Conservation (phyloP, 257 asterid species). For the Ophiorrhiza pumila region DNA sequence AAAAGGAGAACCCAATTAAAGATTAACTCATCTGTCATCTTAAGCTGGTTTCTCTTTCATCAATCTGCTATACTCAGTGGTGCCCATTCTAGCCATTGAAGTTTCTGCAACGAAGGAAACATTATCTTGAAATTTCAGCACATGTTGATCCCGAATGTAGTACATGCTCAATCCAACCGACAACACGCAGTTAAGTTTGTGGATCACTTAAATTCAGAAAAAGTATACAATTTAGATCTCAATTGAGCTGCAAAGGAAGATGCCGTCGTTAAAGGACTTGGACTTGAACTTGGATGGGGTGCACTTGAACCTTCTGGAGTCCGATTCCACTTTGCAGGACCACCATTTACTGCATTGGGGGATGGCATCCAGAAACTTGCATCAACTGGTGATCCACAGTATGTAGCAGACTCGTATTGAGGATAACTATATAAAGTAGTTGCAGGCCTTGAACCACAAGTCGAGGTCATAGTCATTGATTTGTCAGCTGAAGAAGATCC, state of each 20-base stretch:
- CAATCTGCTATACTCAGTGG: background rate
- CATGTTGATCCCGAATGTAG: background rate
- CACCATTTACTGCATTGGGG: slow-evolving; percentile 27
- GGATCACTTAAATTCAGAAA: slow-evolving; percentile 35
- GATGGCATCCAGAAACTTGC: slow-evolving; percentile 27
- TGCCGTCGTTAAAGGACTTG: slow-evolving; percentile 21
- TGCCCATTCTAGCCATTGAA: background rate
- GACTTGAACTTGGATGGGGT: slow-evolving; percentile 16
- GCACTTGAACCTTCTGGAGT: slow-evolving; percentile 20
- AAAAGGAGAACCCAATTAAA: slow-evolving; percentile 14
- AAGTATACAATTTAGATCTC: slow-evolving; percentile 27
- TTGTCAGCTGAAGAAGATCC: slow-evolving; percentile 19
- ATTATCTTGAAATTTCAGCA: background rate
- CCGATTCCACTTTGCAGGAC: slow-evolving; percentile 42
- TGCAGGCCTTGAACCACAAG: slow-evolving; percentile 24
- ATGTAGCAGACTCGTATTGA: slow-evolving; percentile 29
- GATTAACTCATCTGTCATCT: slow-evolving; percentile 27
- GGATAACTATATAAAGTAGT: slow-evolving; percentile 35
- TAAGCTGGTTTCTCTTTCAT: slow-evolving; percentile 10
- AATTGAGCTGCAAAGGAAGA: slow-evolving; percentile 25
- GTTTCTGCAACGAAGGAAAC: slow-evolving; percentile 8
- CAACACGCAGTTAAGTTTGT: slow-evolving; percentile 1
- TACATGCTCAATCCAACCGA: background rate
- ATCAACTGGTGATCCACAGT: slow-evolving; percentile 29
- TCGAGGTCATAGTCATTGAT: slow-evolving; percentile 20